These are phyloP conservation scores for Raffaelea albimanens DNA, from an alignment of 2,329 filamentous ascomycete species.

Conservation along the genomic window DNA sequence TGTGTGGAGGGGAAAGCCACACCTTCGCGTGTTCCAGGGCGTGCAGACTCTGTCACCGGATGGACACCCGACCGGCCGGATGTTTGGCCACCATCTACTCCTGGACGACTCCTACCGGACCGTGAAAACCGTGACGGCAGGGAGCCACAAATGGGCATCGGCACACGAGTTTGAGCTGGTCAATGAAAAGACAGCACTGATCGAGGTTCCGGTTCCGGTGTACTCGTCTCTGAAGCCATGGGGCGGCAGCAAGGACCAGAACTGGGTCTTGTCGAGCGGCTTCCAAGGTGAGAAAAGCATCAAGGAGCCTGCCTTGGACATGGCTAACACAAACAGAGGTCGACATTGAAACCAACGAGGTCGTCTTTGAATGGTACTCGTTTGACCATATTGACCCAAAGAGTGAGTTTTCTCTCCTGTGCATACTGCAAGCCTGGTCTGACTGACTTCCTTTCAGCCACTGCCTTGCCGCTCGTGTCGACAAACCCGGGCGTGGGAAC, in stretches of 20 bases:
- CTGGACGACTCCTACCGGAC: slow-evolving; percentile 1
- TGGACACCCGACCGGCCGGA: background rate
- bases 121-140: background rate
- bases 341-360: background rate
- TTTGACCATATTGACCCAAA: background rate
- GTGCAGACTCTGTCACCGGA: background rate
- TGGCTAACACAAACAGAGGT: background rate
- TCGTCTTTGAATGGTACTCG: background rate
- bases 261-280: background rate
- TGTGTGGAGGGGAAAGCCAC: background rate
- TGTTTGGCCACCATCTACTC: slow-evolving; percentile 1
- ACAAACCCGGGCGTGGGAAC: background rate
- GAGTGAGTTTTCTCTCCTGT: no score
- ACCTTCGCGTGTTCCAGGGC: background rate
- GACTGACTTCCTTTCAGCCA: no score
- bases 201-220: background rate
- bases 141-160: background rate
- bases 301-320: no score
- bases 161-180: background rate
- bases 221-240: background rate
- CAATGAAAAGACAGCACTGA: background rate
- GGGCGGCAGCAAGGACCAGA: background rate
- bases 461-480: no score
- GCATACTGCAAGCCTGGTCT: no score
- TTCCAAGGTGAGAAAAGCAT: background rate